A percentile compares a stretch with the other conserved stretches of the same genome.
Conservation (phyloP, 1,139 yeast species). For the Meyerozyma elateridarum region DNA sequence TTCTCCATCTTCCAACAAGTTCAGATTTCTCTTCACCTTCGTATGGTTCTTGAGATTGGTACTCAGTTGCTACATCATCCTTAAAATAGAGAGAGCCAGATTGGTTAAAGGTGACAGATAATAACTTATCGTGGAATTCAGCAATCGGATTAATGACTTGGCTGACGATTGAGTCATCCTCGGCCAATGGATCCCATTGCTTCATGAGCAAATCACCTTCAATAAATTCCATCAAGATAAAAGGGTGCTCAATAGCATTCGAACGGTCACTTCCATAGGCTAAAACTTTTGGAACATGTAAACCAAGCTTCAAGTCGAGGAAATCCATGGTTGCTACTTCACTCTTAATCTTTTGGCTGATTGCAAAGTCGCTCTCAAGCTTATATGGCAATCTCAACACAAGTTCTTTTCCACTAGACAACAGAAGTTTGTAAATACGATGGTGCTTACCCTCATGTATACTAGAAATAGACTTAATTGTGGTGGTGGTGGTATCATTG, state of each 20-base stretch:
- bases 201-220: slow-evolving; percentile 82
- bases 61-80: slow-evolving; percentile 48
- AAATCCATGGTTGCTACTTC: slow-evolving; percentile 95
- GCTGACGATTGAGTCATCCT: slow-evolving; percentile 40
- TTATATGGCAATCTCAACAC: slow-evolving; percentile 85
- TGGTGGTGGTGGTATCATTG: slow-evolving; percentile 19
- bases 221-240: slow-evolving; percentile 71
- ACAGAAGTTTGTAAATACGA: slow-evolving; percentile 68
- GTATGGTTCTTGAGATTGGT: slow-evolving; percentile 50
- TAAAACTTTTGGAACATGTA: slow-evolving; percentile 67
- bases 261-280: slow-evolving; percentile 63
- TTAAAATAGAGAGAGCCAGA: slow-evolving; percentile 80
- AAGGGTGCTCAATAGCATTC: slow-evolving; percentile 68
- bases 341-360: slow-evolving; percentile 66
- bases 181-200: slow-evolving; percentile 79
- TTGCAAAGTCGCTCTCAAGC: slow-evolving; percentile 57
- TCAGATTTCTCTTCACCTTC: slow-evolving; percentile 56
- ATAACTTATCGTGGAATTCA: slow-evolving; percentile 51
- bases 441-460: slow-evolving; percentile 94
- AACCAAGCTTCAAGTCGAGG: slow-evolving; percentile 47
- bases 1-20: slow-evolving; percentile 70
- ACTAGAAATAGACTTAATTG: slow-evolving; percentile 70
- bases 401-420: slow-evolving; percentile 58
- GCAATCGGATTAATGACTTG: slow-evolving; percentile 59
- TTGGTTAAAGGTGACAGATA: slow-evolving; percentile 54